These are phyloP conservation scores for Fusarium hostae DNA, from an alignment of 2,329 filamentous ascomycete species.

Conservation along the genomic window DNA sequence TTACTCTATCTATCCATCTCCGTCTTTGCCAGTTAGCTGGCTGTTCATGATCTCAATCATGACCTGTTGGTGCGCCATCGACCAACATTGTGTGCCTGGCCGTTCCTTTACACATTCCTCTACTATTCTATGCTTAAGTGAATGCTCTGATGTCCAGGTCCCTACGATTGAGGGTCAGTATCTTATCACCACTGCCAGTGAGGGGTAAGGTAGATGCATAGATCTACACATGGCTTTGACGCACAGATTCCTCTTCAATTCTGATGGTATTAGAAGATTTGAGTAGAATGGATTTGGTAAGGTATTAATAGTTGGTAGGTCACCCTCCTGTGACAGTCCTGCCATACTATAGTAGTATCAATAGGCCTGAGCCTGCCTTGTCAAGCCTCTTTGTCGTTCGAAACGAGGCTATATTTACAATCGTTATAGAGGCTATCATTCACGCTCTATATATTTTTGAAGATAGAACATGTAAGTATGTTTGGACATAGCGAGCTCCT, in stretches of 20 bases:
- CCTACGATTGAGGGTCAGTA: neutral
- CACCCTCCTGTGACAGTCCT: neutral
- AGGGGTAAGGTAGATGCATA: neutral
- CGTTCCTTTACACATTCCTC: slow-evolving; percentile 4
- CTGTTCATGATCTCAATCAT: slow-evolving; percentile 20
- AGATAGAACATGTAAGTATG: neutral
- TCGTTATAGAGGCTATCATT: neutral
- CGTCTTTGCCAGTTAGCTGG: slow-evolving; percentile 5
- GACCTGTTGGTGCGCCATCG: slow-evolving; percentile 16
- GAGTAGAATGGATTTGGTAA: neutral
- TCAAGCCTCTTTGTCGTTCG: neutral
- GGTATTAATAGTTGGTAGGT: neutral
- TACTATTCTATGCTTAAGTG: neutral
- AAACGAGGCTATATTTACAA: neutral
- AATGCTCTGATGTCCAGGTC: neutral
- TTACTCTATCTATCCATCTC: slow-evolving; percentile 14
- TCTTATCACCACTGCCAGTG: neutral
- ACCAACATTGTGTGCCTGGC: slow-evolving; percentile 35
- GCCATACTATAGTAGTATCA: neutral
- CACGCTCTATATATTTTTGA: neutral
- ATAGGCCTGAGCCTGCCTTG: neutral
- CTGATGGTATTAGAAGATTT: neutral
- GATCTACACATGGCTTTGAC: neutral
- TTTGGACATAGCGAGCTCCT: neutral
- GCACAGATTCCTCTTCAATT: neutral